phyloP scores from a whole-genome alignment of 2,329 filamentous ascomycete species.

The Trematosphaeria pertusa region DNA sequence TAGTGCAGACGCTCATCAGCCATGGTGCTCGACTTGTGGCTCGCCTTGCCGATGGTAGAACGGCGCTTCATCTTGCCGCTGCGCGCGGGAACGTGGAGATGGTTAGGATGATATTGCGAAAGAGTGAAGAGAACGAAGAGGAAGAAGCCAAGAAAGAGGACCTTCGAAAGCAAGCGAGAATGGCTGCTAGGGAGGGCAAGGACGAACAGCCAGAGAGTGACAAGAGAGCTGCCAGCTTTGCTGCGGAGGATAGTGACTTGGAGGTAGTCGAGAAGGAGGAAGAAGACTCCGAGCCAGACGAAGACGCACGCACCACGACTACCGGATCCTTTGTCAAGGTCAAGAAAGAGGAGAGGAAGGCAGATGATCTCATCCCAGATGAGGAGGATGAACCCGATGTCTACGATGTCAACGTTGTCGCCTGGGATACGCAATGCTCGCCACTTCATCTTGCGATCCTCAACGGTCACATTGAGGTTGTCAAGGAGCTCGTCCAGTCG shows the following conservation, averaged over 20 bases:
- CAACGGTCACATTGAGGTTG: conserved; percentile 72
- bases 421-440: conserved; percentile 79
- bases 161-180: conserved; percentile 47
- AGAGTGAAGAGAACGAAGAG: conserved; percentile 76
- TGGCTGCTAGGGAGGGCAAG: conserved; percentile 17
- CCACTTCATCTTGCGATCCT: conserved; percentile 81
- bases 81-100: conserved; percentile 72
- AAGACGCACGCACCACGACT: conserved; percentile 41
- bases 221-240: conserved; percentile 36
- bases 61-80: conserved; percentile 82
- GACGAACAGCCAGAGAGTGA: conserved; percentile 25
- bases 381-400: conserved; percentile 76
- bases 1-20: conserved; percentile 75
- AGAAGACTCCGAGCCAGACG: conserved; percentile 51
- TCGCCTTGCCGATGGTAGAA: conserved; percentile 79
- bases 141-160: conserved; percentile 67
- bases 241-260: conserved; percentile 53
- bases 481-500: conserved; percentile 70
- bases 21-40: conserved; percentile 75
- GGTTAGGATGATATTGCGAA: conserved; percentile 73
- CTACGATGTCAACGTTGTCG: conserved; percentile 77
- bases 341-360: conserved; percentile 55
- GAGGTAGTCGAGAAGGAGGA: conserved; percentile 61
- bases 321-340: conserved; percentile 81
- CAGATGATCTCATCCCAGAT: conserved; percentile 58